Evolutionary conservation across 495 filamentous ascomycete genomes (phyloP).

Genomic region (Aspergillus saccharolyticus): DNA sequence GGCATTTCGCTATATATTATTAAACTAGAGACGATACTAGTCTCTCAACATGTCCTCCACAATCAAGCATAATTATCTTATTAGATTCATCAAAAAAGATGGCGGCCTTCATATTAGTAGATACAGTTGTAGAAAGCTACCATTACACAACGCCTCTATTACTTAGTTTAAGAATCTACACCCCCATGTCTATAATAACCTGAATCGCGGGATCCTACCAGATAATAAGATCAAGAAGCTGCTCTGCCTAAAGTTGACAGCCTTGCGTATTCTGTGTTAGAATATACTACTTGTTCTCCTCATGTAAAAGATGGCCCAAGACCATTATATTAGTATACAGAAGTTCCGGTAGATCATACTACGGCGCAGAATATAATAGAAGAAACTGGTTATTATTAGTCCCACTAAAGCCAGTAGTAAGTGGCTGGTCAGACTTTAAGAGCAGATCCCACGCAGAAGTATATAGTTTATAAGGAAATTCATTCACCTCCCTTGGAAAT

Average conservation of each 20-base stretch:
- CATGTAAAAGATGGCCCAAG: conserved; percentile 49
- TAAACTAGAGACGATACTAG: conserved; percentile 55
- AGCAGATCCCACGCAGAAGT: conserved; percentile 68
- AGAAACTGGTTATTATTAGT: conserved; percentile 61
- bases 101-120: conserved; percentile 37
- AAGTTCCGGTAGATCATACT: conserved; percentile 52
- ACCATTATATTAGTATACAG: conserved; percentile 62
- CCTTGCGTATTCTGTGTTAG: not conserved
- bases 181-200: conserved; percentile 71
- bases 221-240: conserved; percentile 43
- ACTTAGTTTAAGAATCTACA: conserved; percentile 60
- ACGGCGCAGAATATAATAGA: conserved; percentile 51
- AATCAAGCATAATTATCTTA: conserved; percentile 44
- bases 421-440: conserved; percentile 37
- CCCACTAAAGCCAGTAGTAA: conserved; percentile 64
- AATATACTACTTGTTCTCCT: conserved; percentile 48
- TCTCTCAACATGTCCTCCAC: conserved; percentile 41
- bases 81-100: conserved; percentile 52
- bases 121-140: conserved; percentile 32
- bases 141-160: conserved; percentile 48
- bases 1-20: conserved; percentile 11
- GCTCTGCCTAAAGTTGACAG: conserved; percentile 25
- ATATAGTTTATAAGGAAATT: conserved; percentile 61
- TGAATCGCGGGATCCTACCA: conserved; percentile 34
- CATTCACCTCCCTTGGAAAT: conserved; percentile 60